Conservation (phyloP, 164 flowering plant genomes). For the Nymphaea thermarum region DNA sequence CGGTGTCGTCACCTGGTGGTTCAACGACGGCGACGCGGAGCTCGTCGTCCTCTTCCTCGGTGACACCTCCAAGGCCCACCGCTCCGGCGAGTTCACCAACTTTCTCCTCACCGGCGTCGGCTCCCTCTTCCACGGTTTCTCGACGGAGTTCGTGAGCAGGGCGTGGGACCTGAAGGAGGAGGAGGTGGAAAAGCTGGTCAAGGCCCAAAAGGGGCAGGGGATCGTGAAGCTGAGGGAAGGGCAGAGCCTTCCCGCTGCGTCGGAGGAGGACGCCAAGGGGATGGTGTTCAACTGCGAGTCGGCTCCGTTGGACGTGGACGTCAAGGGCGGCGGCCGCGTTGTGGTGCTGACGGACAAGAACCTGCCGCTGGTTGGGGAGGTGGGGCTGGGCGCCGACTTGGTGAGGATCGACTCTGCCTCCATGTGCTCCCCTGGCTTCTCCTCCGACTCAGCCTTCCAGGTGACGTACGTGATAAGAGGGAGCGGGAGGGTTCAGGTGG, state of each 20-base stretch:
- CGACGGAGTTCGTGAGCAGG: slow-evolving; percentile 58
- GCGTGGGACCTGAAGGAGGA: slow-evolving; percentile 63
- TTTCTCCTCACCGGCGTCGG: slow-evolving; percentile 57
- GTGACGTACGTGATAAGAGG: slow-evolving; percentile 76
- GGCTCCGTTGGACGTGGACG: slow-evolving; percentile 73
- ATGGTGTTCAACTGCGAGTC: slow-evolving; percentile 62
- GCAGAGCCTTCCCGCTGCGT: slow-evolving; percentile 44
- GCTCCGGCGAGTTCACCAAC: slow-evolving; percentile 61
- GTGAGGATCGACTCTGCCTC: slow-evolving; percentile 59
- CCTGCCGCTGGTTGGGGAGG: slow-evolving; percentile 69
- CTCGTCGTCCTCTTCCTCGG: slow-evolving; percentile 68
- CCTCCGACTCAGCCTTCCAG: slow-evolving; percentile 79
- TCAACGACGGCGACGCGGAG: slow-evolving; percentile 60
- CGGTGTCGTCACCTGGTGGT: slow-evolving; percentile 82
- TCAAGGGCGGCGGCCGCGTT: slow-evolving; percentile 58
- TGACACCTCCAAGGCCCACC: slow-evolving; percentile 61
- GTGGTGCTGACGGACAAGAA: slow-evolving; percentile 65
- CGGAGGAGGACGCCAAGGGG: slow-evolving; percentile 36
- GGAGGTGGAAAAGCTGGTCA: slow-evolving; percentile 39
- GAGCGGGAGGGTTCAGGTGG: slow-evolving; percentile 71
- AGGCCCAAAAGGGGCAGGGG: slow-evolving; percentile 30
- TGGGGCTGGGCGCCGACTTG: slow-evolving; percentile 85
- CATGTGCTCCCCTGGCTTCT: slow-evolving; percentile 91
- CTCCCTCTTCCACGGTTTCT: slow-evolving; percentile 67
- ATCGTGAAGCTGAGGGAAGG: slow-evolving; percentile 39